Percentiles rank a stretch among this genome's conserved stretches.
phyloP scores from a whole-genome alignment of 345 rosid genomes.

The Bruguiera sexangula region DNA sequence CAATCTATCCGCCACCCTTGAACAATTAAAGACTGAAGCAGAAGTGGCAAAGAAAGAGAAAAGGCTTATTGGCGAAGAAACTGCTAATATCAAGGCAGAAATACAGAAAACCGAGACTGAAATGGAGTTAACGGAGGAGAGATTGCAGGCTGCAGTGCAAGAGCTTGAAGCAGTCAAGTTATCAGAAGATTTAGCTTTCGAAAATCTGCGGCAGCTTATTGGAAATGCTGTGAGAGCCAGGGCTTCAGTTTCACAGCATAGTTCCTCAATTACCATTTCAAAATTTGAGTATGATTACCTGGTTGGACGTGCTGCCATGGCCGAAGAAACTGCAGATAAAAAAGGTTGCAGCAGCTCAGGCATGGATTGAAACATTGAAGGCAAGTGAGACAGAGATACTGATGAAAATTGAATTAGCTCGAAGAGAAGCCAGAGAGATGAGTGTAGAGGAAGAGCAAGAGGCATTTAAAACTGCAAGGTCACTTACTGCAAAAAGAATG shows the following conservation, averaged over 20 bases:
- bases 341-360: slow-evolving; percentile 81
- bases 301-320: slow-evolving; percentile 54
- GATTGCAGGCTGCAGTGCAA: slow-evolving; percentile 41
- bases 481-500: slow-evolving; percentile 46
- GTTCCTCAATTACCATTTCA: slow-evolving; percentile 52
- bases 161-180: slow-evolving; percentile 58
- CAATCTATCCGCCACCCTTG: slow-evolving; percentile 48
- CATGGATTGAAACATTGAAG: slow-evolving; percentile 80
- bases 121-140: slow-evolving; percentile 50
- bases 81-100: slow-evolving; percentile 38
- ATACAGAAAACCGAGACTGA: slow-evolving; percentile 46
- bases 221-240: slow-evolving; percentile 46
- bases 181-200: slow-evolving; percentile 55
- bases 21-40: slow-evolving; percentile 54
- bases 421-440: slow-evolving; percentile 41
- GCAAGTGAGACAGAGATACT: slow-evolving; percentile 63
- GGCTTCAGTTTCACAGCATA: slow-evolving; percentile 40
- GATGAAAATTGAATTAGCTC: slow-evolving; percentile 54
- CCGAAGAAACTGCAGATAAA: slow-evolving; percentile 70
- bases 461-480: slow-evolving; percentile 37
- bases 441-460: slow-evolving; percentile 55
- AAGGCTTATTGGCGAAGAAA: slow-evolving; percentile 42
- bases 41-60: slow-evolving; percentile 62
- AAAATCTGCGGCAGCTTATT: slow-evolving; percentile 46
- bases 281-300: slow-evolving; percentile 81